Evolutionary conservation across 2,329 filamentous ascomycete genomes (phyloP).

Genomic region (Cercospora beticola): DNA sequence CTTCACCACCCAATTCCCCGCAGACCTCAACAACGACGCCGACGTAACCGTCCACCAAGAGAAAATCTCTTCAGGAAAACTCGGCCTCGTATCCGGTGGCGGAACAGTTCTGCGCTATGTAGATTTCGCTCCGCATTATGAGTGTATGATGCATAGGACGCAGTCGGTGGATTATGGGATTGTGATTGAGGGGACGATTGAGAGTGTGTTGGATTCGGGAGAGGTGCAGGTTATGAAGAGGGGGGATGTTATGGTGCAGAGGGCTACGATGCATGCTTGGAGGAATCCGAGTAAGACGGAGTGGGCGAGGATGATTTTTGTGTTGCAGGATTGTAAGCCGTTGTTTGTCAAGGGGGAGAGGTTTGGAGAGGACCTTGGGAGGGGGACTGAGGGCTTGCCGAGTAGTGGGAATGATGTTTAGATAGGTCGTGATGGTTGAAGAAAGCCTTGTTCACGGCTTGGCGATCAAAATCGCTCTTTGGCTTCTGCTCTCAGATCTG

Average conservation of each 20-base stretch:
- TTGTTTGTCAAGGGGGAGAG: conserved; percentile 33
- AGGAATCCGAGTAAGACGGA: conserved; percentile 36
- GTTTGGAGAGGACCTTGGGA: conserved; percentile 35
- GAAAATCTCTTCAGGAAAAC: conserved; percentile 44
- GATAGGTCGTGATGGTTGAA: neutral
- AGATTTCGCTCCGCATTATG: conserved; percentile 38
- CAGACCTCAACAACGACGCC: conserved; percentile 47
- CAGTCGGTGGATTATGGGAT: conserved; percentile 41
- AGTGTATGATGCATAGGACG: conserved; percentile 41
- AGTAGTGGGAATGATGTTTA: conserved; percentile 22
- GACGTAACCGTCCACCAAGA: conserved; percentile 51
- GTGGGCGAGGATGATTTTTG: conserved; percentile 40
- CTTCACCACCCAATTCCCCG: conserved; percentile 54
- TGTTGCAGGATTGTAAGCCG: conserved; percentile 35
- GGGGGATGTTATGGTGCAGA: conserved; percentile 42
- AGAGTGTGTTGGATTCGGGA: conserved; percentile 38
- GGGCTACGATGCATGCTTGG: conserved; percentile 43
- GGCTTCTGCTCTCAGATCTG: neutral
- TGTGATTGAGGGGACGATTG: conserved; percentile 39
- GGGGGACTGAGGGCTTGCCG: conserved; percentile 23
- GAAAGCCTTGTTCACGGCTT: neutral
- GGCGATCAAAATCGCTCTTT: neutral
- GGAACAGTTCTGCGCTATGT: conserved; percentile 50
- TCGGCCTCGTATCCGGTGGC: conserved; percentile 52
- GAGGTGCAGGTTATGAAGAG: conserved; percentile 37